phyloP scores from a whole-genome alignment of 1,284 basidiomycete species.

The Pseudozyma sp. region DNA sequence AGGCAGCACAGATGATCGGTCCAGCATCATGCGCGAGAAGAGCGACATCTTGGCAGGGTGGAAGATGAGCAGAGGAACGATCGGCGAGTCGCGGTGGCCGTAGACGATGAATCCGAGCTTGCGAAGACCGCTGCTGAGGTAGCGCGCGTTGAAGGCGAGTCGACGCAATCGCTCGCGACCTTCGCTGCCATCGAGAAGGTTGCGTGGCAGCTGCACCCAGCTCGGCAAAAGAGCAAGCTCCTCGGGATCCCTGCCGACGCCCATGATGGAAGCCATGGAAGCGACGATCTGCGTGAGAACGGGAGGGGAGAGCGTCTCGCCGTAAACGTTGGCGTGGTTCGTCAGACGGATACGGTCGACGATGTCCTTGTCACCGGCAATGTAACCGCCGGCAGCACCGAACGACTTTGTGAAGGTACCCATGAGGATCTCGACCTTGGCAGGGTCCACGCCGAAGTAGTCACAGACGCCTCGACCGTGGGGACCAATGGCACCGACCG shows the following conservation, averaged over 20 bases:
- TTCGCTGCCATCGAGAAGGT: slow-evolving; percentile 72
- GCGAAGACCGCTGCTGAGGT: slow-evolving; percentile 85
- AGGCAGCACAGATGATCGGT: slow-evolving; percentile 56
- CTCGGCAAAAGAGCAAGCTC: slow-evolving; percentile 60
- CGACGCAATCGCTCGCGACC: slow-evolving; percentile 84
- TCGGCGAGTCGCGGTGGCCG: slow-evolving; percentile 89
- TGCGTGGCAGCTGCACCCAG: slow-evolving; percentile 61
- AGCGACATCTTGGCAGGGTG: slow-evolving; percentile 76
- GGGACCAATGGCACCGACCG: slow-evolving; percentile 92
- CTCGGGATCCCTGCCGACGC: slow-evolving; percentile 69
- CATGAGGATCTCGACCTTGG: slow-evolving; percentile 91
- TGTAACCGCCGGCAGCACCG: slow-evolving; percentile 95
- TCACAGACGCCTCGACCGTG: slow-evolving; percentile 93
- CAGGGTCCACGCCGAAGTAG: slow-evolving; percentile 89
- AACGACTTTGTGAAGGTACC: slow-evolving; percentile 99
- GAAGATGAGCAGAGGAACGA: slow-evolving; percentile 92
- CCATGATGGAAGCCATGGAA: slow-evolving; percentile 97
- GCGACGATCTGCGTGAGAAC: slow-evolving; percentile 91
- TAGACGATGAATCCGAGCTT: slow-evolving; percentile 98
- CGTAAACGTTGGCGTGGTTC: slow-evolving; percentile 87
- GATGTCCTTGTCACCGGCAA: slow-evolving; percentile 83
- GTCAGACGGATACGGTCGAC: slow-evolving; percentile 84
- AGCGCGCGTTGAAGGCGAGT: slow-evolving; percentile 93
- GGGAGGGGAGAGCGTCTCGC: slow-evolving; percentile 89
- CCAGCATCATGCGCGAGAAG: slow-evolving; percentile 66